A percentile compares a stretch with the other conserved stretches of the same genome.
These are phyloP conservation scores for Mortierella sp. DNA, from an alignment of 371 early-diverging fungal genomes.

Conservation along the genomic window DNA sequence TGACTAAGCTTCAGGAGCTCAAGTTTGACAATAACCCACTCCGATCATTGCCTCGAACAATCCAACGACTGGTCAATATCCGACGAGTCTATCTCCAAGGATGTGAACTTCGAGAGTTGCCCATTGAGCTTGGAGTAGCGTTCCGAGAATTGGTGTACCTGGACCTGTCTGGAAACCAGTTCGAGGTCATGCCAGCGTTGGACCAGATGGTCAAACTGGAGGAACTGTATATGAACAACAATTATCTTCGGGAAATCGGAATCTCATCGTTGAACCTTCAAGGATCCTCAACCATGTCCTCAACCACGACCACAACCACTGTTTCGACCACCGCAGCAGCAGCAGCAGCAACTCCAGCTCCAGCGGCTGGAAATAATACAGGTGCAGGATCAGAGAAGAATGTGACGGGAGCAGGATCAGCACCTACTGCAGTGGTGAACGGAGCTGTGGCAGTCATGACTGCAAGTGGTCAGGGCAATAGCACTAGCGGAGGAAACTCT, in stretches of 20 bases:
- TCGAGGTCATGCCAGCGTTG: slow-evolving; percentile 52
- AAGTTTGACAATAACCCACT: slow-evolving; percentile 56
- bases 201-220: slow-evolving; percentile 51
- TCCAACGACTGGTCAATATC: slow-evolving; percentile 37
- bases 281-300: slow-evolving; percentile 7
- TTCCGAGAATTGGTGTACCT: slow-evolving; percentile 48
- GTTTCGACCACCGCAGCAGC: not conserved
- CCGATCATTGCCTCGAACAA: slow-evolving; percentile 42
- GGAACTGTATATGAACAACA: slow-evolving; percentile 54
- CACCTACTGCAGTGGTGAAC: not conserved
- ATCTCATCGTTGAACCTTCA: slow-evolving; percentile 39
- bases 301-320: slow-evolving; percentile 11
- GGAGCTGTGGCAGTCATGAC: not conserved
- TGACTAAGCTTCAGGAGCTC: slow-evolving; percentile 65
- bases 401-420: slow-evolving; percentile 7
- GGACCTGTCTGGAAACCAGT: slow-evolving; percentile 52
- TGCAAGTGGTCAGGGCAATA: not conserved
- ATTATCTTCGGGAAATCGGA: slow-evolving; percentile 49
- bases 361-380: not conserved
- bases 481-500: slow-evolving; percentile 1
- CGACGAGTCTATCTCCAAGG: slow-evolving; percentile 53
- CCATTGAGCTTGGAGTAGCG: slow-evolving; percentile 51
- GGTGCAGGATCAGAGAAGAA: not conserved
- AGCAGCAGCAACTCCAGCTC: not conserved
- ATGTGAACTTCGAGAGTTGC: slow-evolving; percentile 52